Evolutionary conservation across 2,329 filamentous ascomycete genomes (phyloP), one percentile per base, ranked within the genome.

Genomic region (Nothopassalora personata): DNA sequence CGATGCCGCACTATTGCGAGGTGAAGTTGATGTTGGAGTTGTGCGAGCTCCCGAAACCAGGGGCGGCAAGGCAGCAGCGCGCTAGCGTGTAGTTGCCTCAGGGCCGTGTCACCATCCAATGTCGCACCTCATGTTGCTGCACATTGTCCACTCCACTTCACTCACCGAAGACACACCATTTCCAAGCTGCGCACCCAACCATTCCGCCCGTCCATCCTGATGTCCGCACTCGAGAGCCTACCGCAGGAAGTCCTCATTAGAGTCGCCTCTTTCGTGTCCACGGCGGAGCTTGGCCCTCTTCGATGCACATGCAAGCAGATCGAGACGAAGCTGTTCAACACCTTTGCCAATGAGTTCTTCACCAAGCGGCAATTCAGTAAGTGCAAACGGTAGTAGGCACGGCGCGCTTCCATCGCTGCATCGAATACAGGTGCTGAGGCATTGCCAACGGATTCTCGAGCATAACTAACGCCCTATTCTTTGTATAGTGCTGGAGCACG

Each of bases 281-380:
- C 86, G 0, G 56, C 71, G 0, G 84, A 87, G 7, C 78, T 87
- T 18, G 76, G 80, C 59, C 69, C 72, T 11, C 52, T 59, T 19
- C 84, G 86, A 6, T 72, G 79, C 15, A 77, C 78, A 2, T 86
- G 83, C 74, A 83, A 79, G 57, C 70, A 75, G 18, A 68, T 85
- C 11, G 84, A 88, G 67, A 72, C 72, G 19, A 73, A 76, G 1
- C 74, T 87, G 11, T 83, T 83, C 70, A 74, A 78, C 52, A 76
- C 75, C 34, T 88, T 88, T 64, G 76, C 80, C 30, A 75, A 75
- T 27, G 84, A 87, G 62, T 89, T 86, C 75, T 89, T 89, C 72
- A 77, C 75, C 53, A 84, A 83, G 70, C 83, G 81, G 66, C 85
- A 88, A 67, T 89, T 88, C 72, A 85, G 23, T 23, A 23, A 23